A percentile compares a stretch with the other conserved stretches of the same genome.
These are phyloP conservation scores for Penicillium psychrosexuale DNA, from an alignment of 2,329 filamentous ascomycete species.

Conservation along the genomic window DNA sequence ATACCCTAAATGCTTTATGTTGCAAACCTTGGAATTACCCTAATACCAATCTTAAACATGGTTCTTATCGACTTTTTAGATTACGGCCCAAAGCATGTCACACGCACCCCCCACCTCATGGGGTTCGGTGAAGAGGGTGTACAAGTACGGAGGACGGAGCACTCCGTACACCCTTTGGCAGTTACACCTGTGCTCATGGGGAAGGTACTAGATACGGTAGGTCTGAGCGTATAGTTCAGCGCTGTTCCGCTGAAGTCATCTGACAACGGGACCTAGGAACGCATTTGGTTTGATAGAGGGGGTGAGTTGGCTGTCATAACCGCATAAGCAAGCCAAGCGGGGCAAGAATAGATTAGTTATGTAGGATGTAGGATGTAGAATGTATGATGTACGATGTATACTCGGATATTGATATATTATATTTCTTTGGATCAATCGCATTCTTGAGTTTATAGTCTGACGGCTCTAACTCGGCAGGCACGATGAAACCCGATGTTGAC, in stretches of 20 bases:
- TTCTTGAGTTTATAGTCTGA: neutral
- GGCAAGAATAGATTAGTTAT: neutral
- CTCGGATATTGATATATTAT: neutral
- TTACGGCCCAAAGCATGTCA: constrained; percentile 5
- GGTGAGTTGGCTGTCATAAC: constrained; percentile 3
- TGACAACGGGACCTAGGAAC: constrained; percentile 28
- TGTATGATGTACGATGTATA: no score
- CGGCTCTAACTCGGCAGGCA: neutral
- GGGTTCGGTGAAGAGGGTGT: constrained; percentile 1
- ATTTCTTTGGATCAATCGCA: neutral
- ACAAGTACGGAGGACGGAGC: neutral
- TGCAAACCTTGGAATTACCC: neutral
- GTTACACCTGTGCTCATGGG: constrained; percentile 2
- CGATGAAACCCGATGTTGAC: neutral
- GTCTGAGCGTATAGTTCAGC: constrained; percentile 15
- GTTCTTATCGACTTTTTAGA: neutral
- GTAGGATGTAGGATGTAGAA: neutral
- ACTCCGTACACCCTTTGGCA: neutral
- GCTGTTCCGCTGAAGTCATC: constrained; percentile 3
- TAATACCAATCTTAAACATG: neutral
- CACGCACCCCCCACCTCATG: neutral
- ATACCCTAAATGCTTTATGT: neutral
- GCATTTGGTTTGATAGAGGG: constrained; percentile 19
- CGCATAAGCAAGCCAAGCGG: constrained; percentile 2
- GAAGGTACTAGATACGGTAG: neutral